Evolutionary conservation across 257 asterid species (phyloP), one percentile per base, ranked within the genome.

Genomic region (Gardenia jasminoides): DNA sequence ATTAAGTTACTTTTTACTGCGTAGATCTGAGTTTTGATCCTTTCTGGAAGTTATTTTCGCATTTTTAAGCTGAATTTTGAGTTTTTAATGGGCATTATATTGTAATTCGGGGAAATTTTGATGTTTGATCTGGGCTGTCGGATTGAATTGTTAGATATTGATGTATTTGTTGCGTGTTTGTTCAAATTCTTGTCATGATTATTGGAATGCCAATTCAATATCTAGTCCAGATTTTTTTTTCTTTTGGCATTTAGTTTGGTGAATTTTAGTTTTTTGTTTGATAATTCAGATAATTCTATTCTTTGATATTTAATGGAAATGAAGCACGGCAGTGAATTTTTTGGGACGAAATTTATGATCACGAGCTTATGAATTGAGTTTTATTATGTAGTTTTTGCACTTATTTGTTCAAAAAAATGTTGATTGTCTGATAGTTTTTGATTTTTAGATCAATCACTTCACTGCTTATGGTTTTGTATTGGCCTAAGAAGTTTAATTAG

Each of bases 11-110:
- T 26, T 13, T 56, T 72, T 74, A 52, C 74, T 61, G 3, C 30
- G n/a, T 44, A 77, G 88, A 90, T 87, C 90, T 80, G 81, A 72
- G 83, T 50, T 77, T 87, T 65, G 69, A 68, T 78, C 59, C 26
- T 17, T 74, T 70, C 76, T 46, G 36, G 46, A 75, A 43, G 41
- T 69, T 30, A 24, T 67, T 72, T n/a, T 11, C 20, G 33, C 10
- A 30, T 67, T 58, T 76, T 24, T 52, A 10, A 83, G 86, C 80
- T 82, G 84, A 56, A 74, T 76, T 80, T 19, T 50, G 52, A 59
- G 82, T 54, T 68, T 79, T 81, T 61, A 59, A 31, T 67, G 68
- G 67, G 33, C 61, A 26, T 79, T 76, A 19, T 78, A 72, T 13
- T 75, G 74, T 79, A 83, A 82, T 70, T 80, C 61, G 77, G 82